A percentile compares a stretch with the other conserved stretches of the same genome.
phyloP scores from a whole-genome alignment of 2,329 filamentous ascomycete genomes.

The Fusarium sp. region DNA sequence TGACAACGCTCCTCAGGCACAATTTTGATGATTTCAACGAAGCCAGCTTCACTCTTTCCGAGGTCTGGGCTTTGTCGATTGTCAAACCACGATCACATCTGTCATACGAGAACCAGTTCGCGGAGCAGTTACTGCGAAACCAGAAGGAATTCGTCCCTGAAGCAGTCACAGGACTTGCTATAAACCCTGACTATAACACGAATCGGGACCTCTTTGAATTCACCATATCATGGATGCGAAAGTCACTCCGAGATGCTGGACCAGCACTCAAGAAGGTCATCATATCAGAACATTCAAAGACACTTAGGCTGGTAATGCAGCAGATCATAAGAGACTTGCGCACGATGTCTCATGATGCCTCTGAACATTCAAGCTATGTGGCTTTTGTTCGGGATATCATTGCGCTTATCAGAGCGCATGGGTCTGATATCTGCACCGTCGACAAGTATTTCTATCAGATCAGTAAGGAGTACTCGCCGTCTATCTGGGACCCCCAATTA shows the following conservation, averaged over 20 bases:
- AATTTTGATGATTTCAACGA: conserved; percentile 62
- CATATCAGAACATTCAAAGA: conserved; percentile 58
- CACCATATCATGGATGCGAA: conserved; percentile 65
- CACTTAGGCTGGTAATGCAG: conserved; percentile 64
- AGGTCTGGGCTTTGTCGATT: conserved; percentile 67
- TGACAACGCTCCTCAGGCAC: conserved; percentile 63
- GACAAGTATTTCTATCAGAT: conserved; percentile 70
- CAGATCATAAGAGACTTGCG: conserved; percentile 66
- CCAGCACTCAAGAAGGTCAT: conserved; percentile 54
- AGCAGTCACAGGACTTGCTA: conserved; percentile 54
- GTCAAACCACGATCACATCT: conserved; percentile 63
- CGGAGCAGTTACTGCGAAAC: conserved; percentile 59
- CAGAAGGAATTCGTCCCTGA: conserved; percentile 60
- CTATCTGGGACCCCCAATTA: conserved; percentile 67
- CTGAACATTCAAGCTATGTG: conserved; percentile 63
- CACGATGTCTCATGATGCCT: conserved; percentile 52
- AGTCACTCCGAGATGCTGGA: conserved; percentile 58
- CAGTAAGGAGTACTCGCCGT: conserved; percentile 68
- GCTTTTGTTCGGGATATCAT: conserved; percentile 66
- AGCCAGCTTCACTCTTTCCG: conserved; percentile 60
- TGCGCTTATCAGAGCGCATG: conserved; percentile 67
- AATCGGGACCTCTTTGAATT: conserved; percentile 65
- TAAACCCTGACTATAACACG: conserved; percentile 61
- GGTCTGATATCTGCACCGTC: conserved; percentile 65
- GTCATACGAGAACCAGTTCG: conserved; percentile 65